Percentiles rank a stretch among this genome's conserved stretches.
Conservation (phyloP, 208 protist genomes). For the Jaenimonas drosophilae region DNA sequence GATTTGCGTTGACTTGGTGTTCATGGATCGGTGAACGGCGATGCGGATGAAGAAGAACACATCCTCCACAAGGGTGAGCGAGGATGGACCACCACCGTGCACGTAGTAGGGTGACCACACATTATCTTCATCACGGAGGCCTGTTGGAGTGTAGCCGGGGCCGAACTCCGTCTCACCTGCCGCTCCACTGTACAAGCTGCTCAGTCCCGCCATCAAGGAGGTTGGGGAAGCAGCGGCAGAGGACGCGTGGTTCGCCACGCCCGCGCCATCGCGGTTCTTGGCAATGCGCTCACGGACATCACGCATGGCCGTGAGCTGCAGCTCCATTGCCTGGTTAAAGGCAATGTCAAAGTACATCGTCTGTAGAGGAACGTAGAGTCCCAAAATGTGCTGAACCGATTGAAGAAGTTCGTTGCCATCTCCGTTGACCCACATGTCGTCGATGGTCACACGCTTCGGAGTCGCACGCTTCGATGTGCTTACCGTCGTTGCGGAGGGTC, state of each 20-base stretch:
- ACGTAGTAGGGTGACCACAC: conserved; percentile 28
- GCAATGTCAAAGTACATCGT: conserved; percentile 57
- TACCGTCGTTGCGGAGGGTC: not conserved
- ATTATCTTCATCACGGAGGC: no score
- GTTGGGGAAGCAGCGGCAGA: not conserved
- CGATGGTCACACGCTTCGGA: no score
- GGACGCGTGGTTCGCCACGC: not conserved
- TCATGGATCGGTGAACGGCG: conserved; percentile 59
- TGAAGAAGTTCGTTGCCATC: conserved; percentile 44
- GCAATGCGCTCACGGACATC: conserved; percentile 5
- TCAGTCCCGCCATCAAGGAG: no score
- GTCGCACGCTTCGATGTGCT: no score
- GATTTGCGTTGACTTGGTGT: conserved; percentile 79
- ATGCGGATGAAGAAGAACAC: conserved; percentile 82
- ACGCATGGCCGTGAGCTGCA: conserved; percentile 43
- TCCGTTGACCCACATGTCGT: conserved; percentile 12
- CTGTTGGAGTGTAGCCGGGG: no score
- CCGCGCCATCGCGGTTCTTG: not conserved
- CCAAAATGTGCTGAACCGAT: conserved; percentile 65
- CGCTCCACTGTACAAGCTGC: no score
- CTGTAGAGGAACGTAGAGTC: conserved; percentile 73
- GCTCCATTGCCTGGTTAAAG: conserved; percentile 56
- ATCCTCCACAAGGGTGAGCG: conserved; percentile 70
- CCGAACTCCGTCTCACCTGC: no score
- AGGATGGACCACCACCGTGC: conserved; percentile 13